Evolutionary conservation across 306 rosid species (phyloP), one percentile per base, ranked within the genome.

Genomic region (Dryas octopetala): DNA sequence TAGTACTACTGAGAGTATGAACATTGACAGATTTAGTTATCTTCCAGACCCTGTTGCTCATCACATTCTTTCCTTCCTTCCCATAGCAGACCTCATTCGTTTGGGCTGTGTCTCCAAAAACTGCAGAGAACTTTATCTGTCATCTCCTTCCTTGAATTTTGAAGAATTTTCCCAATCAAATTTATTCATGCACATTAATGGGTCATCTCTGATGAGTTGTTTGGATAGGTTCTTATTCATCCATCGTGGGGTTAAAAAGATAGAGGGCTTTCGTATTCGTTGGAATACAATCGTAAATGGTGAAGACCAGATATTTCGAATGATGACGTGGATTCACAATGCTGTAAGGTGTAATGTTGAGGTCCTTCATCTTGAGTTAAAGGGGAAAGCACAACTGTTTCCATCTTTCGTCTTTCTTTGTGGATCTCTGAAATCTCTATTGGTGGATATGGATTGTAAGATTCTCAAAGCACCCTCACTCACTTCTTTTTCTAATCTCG

Each of bases 291-390:
- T 45, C 48, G 6, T 45, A 7, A 45, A 45, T 45, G 49, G 8
- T 46, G 1, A 8, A 5, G 49, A 46, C 15, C 50, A 16, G 49
- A 19, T 16, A 6, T 64, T 5, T 41, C 49, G 28, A 41, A 45
- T 64, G 6, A 43, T 40, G 10, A 41, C 50, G 3, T 41, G 68
- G 68, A 64, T 64, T 13, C 7, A 64, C 13, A 1, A 44, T 64
- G 68, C 68, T 0, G 50, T 64, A 19, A 41, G 68, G 68, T 43
- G 68, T 64, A 43, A 64, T 6, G 68, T 64, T 43, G 50, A 64
- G 41, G 51, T 0, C 49, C 68, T 64, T 41, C 26, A 64, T 9
- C 68, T 64, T 43, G 23, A 23, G 23, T 23, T 23, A 23, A 23
- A 23, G 23, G 23, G 23, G 23, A 23, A 23, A 32, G 40, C 46